Base-by-base conservation (phyloP, 805 yeast genomes). In the Komagataella phaffii region DNA sequence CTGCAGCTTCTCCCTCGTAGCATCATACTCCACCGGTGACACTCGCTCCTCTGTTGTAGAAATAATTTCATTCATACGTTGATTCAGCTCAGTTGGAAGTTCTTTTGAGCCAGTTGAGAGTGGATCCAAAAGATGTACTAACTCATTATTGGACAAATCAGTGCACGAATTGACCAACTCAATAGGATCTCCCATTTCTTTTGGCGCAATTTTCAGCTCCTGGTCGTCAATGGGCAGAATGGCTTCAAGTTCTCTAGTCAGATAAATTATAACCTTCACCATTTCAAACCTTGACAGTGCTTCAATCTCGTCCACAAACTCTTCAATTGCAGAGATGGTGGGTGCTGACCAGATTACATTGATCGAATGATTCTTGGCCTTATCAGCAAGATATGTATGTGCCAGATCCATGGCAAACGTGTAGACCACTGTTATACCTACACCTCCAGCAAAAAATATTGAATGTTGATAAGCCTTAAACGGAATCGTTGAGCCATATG, bases 361-460 rank as follows among this genome's bases (percentile, higher is more conserved):
- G 40, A 30, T 30, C 40, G 14, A 10, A 30, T 30, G 40, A 30
- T 30, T 8, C 6, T 30, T 30, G 4, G 40, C 10, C 14, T 30
- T 30, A 4, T 30, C 40, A 30, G 40, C 40, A 10, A 30, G n/a
- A 30, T 30, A 30, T n/a, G 10, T 45, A n/a, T 58, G 56, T 6
- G 68, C 74, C 17, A 59, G 51, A 2, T 51, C 46, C 2, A 47
- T 14, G 2, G 71, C 72, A 56, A 72, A 73, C 17, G 72, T 68
- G 49, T 66, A 64, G 21, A 74, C 64, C 18, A 80, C 86, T 0
- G 91, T 81, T 50, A 85, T 70, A 50, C 93, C 93, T 51, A 79
- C 79, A 30, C 93, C 91, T 48, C 88, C 90, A 6, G 90, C 84
- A 23, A 85, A 55, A 46, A 82, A 71, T 6, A 83, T 70, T 6